Percentiles rank a stretch among this genome's conserved stretches.
These are phyloP conservation scores for Tuber borchii DNA, from an alignment of 495 filamentous ascomycete genomes.

Conservation along the genomic window DNA sequence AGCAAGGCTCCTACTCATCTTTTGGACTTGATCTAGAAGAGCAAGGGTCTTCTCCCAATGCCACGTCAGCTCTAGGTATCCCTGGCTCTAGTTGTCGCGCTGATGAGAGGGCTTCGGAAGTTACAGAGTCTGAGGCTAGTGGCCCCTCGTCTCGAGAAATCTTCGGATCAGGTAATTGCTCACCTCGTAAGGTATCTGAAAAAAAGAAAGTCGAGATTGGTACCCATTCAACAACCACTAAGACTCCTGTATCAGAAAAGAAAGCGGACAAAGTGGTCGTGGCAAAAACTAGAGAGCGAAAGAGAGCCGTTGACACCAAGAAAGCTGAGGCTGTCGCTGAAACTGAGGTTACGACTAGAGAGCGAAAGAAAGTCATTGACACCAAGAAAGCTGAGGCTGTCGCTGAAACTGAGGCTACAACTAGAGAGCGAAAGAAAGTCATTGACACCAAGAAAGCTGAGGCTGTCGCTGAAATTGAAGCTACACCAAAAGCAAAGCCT, in stretches of 20 bases:
- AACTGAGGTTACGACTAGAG: not conserved
- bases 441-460: not conserved
- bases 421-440: no score
- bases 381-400: not conserved
- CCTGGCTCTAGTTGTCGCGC: not conserved
- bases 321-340: not conserved
- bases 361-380: not conserved
- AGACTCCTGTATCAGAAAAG: not conserved
- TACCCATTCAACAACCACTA: not conserved
- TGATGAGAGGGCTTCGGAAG: not conserved
- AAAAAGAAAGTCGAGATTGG: not conserved
- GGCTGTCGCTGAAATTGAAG: not conserved
- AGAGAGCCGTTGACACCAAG: not conserved
- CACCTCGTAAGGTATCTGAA: not conserved
- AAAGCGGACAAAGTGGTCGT: not conserved
- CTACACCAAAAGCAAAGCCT: not conserved
- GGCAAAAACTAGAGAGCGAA: not conserved
- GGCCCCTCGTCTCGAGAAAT: not conserved
- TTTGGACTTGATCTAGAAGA: not conserved
- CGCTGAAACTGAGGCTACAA: not conserved
- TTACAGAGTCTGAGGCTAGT: not conserved
- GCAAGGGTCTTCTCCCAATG: not conserved
- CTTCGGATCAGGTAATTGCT: not conserved
- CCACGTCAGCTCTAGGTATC: not conserved
- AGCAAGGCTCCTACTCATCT: not conserved